These are phyloP conservation scores for Cadophora sp. DNA, from an alignment of 2,329 filamentous ascomycete genomes.

Conservation along the genomic window DNA sequence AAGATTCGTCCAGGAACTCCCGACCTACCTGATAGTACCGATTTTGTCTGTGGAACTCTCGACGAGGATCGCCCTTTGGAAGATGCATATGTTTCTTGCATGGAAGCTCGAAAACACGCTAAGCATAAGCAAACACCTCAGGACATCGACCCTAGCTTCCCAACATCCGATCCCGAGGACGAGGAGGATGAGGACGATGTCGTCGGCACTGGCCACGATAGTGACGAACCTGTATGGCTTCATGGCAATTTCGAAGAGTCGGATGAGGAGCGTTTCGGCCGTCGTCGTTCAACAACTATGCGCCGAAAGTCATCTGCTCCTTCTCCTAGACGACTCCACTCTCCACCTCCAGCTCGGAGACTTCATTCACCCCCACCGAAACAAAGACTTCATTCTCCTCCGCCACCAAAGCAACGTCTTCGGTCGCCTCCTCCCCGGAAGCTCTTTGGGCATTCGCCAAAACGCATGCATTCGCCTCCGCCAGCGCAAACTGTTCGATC, in stretches of 20 bases:
- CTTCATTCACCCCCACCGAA: slow-evolving; percentile 44
- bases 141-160: slow-evolving; percentile 97
- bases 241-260: slow-evolving; percentile 75
- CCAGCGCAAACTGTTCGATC: slow-evolving; percentile 60
- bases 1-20: slow-evolving; percentile 73
- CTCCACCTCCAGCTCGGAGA: slow-evolving; percentile 48
- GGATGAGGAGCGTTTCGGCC: slow-evolving; percentile 60
- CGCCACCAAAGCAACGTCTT: slow-evolving; percentile 46
- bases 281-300: slow-evolving; percentile 56
- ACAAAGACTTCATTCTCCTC: slow-evolving; percentile 43
- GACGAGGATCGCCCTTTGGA: slow-evolving; percentile 96
- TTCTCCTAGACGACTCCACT: slow-evolving; percentile 69
- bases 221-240: slow-evolving; percentile 72
- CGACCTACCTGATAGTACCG: slow-evolving; percentile 93
- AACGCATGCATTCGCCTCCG: slow-evolving; percentile 67
- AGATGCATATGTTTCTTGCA: slow-evolving; percentile 85
- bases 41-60: slow-evolving; percentile 98
- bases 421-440: slow-evolving; percentile 68
- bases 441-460: slow-evolving; percentile 41
- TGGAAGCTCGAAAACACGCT: slow-evolving; percentile 80
- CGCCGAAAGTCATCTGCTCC: slow-evolving; percentile 51
- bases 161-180: slow-evolving; percentile 89
- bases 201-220: slow-evolving; percentile 62
- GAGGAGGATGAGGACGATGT: slow-evolving; percentile 77
- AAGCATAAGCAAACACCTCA: slow-evolving; percentile 89